A percentile compares a stretch with the other conserved stretches of the same genome.
Conservation (phyloP, 345 rosid genomes). For the Brassica cretica region DNA sequence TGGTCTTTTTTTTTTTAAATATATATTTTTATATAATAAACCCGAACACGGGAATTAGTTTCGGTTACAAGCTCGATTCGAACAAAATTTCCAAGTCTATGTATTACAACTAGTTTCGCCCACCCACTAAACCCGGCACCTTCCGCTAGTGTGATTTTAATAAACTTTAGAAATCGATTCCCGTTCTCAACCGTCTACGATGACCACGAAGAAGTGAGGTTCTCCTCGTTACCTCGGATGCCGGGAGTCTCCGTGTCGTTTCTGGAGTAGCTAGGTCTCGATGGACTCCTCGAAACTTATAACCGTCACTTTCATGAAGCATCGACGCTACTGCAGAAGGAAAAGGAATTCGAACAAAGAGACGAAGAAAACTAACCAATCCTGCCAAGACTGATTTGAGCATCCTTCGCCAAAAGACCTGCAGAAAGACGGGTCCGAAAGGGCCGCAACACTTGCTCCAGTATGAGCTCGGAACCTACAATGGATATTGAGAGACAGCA, state of each 20-base stretch:
- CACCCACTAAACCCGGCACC: not conserved
- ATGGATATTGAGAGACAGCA: no score
- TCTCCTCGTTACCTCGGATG: not conserved
- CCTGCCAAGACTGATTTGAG: no score
- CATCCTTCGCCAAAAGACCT: no score
- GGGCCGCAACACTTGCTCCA: no score
- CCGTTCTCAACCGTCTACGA: not conserved
- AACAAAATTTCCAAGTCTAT: not conserved
- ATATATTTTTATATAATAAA: no score
- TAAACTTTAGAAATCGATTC: not conserved
- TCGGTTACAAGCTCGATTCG: not conserved
- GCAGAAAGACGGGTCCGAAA: no score
- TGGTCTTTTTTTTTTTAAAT: no score
- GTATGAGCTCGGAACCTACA: no score
- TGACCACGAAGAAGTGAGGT: not conserved
- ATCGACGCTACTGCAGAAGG: no score
- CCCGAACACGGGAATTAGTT: no score
- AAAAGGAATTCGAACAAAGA: no score
- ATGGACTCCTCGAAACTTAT: not conserved
- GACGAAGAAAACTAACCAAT: no score
- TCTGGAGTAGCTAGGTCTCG: not conserved
- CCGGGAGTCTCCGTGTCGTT: not conserved
- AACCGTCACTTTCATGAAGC: not conserved
- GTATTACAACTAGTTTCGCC: not conserved
- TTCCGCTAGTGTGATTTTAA: not conserved